phyloP scores from a whole-genome alignment of 176 grass and related monocot genomes.

The Avena eriantha region DNA sequence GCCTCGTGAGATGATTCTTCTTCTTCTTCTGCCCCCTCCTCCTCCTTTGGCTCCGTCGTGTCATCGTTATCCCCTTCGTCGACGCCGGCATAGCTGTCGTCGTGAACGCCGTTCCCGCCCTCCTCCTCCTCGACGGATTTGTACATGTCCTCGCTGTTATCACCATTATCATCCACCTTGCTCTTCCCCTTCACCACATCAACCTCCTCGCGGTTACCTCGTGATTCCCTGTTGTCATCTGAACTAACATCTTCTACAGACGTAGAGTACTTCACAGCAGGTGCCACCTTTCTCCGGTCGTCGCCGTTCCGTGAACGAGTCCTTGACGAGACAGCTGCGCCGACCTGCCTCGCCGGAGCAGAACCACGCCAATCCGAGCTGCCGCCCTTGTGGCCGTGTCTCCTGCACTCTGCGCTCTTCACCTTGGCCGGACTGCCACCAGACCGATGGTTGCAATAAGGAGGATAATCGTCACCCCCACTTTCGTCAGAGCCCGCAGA shows the following conservation, averaged over 20 bases:
- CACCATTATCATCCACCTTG: not conserved
- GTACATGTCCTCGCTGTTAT: not conserved
- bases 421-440: not conserved
- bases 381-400: not conserved
- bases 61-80: not conserved
- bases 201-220: not conserved
- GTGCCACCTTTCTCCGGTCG: not conserved
- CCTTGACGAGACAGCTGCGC: constrained; percentile 16
- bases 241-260: not conserved
- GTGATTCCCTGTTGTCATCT: not conserved
- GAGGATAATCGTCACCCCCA: too few species aligned
- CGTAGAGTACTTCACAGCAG: not conserved
- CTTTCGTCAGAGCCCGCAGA: too few species aligned
- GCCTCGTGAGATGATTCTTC: not conserved
- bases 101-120: not conserved
- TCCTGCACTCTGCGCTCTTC: not conserved
- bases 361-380: not conserved
- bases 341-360: not conserved
- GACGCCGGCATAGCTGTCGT: constrained; percentile 8
- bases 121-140: not conserved
- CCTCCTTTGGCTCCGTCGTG: not conserved
- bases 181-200: not conserved
- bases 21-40: not conserved
- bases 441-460: not conserved
- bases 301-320: not conserved